Evolutionary conservation across 2,329 filamentous ascomycete species (phyloP), one percentile per base, ranked within the genome.

Genomic region (Sodiomyces alkalinus): DNA sequence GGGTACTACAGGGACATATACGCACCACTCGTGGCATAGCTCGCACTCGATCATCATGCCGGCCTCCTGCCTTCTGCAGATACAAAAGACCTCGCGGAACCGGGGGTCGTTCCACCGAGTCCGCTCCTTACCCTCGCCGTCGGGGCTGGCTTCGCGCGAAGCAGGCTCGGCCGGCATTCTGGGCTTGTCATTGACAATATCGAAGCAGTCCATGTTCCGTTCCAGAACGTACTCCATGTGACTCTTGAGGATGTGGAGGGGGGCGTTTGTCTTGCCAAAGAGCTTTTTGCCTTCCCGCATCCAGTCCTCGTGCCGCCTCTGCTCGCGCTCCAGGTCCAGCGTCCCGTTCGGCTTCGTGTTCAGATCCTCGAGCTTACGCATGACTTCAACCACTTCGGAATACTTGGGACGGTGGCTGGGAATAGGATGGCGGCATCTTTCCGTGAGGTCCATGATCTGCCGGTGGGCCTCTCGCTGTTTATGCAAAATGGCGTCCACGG

Each of bases 31-130:
- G 45, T 94, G 87, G 53, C 90, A 98, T 21, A 94, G 64, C 49
- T 96, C 90, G 49, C 90, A 98, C 54, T 98, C 90, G 43, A 98
- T 96, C 90, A 98, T 98, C 79, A 96, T 92, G 28, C 90, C 90
- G 20, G 87, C 85, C 53, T 98, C 90, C 6, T 83, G 72, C 37
- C 77, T 82, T 34, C 90, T 74, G 55, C 90, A 98, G 40, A 98
- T 93, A 52, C 90, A 98, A 51, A 96, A 98, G 0, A 96, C 87
- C 47, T 96, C 86, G 19, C 70, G 55, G 31, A 65, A 65, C 18
- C 57, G 74, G 47, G 61, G 68, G 42, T 79, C 66, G 42, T 77
- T 62, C 65, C 58, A 76, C 40, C 55, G 67, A n/a, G n/a, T n/a
- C 34, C 50, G 63, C 29, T 54, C 46, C 25, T 62, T 64, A 6